A percentile compares a stretch with the other conserved stretches of the same genome.
phyloP scores from a whole-genome alignment of 2,329 filamentous ascomycete genomes.

The Colletotrichum tropicicola region DNA sequence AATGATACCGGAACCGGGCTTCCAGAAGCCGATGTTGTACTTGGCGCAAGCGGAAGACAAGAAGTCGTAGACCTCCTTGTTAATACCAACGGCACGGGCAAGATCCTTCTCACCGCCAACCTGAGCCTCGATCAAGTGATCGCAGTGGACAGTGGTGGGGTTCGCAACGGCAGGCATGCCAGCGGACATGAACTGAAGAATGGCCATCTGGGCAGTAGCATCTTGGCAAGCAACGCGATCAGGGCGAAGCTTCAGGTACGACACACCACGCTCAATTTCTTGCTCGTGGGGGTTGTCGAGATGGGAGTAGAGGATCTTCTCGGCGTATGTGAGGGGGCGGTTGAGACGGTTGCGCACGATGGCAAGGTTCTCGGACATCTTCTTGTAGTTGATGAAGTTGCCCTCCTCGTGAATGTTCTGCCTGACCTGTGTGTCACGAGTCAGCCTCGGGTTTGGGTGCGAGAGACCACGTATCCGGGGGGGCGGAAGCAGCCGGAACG shows the following conservation, averaged over 20 bases:
- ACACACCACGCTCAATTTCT: slow-evolving; percentile 94
- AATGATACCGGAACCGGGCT: slow-evolving; percentile 97
- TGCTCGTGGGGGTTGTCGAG: slow-evolving; percentile 96
- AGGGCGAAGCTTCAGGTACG: slow-evolving; percentile 95
- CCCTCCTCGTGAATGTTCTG: slow-evolving; percentile 97
- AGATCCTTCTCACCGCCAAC: slow-evolving; percentile 94
- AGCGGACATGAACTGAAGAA: slow-evolving; percentile 99
- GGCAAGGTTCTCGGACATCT: slow-evolving; percentile 97
- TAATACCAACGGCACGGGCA: slow-evolving; percentile 87
- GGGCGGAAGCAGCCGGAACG: not conserved
- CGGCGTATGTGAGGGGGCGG: slow-evolving; percentile 91
- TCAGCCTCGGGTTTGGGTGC: not conserved
- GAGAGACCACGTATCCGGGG: not conserved
- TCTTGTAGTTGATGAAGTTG: slow-evolving; percentile 99
- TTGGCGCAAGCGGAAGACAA: slow-evolving; percentile 92
- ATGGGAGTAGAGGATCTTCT: slow-evolving; percentile 99
- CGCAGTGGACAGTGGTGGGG: slow-evolving; percentile 95
- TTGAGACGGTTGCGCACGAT: slow-evolving; percentile 91
- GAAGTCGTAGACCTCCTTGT: slow-evolving; percentile 99
- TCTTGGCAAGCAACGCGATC: slow-evolving; percentile 99
- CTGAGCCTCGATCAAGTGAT: slow-evolving; percentile 99
- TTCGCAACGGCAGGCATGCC: slow-evolving; percentile 96
- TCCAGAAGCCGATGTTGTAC: slow-evolving; percentile 99
- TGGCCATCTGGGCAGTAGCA: slow-evolving; percentile 99
- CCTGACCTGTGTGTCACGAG: slow-evolving; percentile 65